These are phyloP conservation scores for Thamnidium elegans DNA, from an alignment of 192 early-diverging fungal species.

Conservation along the genomic window DNA sequence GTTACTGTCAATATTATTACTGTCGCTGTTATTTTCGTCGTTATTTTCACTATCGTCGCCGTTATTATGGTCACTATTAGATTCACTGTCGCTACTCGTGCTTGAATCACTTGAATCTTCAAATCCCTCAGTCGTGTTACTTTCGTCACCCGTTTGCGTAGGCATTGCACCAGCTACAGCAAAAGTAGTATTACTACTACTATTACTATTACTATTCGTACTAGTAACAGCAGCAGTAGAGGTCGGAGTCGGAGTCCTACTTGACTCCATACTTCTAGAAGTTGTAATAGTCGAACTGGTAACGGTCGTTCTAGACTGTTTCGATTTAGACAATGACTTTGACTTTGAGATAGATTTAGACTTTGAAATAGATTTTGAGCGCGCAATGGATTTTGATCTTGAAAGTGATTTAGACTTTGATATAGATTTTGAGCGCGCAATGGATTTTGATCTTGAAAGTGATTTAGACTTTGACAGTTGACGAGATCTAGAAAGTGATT, in stretches of 20 bases:
- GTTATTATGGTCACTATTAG: slow-evolving; percentile 12
- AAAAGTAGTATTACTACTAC: no score
- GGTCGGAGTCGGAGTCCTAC: slow-evolving; percentile 1
- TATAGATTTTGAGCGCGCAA: no score
- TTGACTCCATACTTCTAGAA: background rate
- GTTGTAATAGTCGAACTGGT: background rate
- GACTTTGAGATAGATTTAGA: slow-evolving; percentile 3
- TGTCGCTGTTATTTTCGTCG: background rate
- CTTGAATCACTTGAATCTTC: no score
- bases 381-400: no score
- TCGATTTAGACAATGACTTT: background rate
- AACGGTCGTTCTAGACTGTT: background rate
- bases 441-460: no score
- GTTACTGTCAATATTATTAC: background rate
- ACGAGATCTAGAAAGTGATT: no score
- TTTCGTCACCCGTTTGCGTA: background rate
- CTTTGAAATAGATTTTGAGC: no score
- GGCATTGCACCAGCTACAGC: background rate
- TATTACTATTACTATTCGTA: background rate
- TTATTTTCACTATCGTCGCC: background rate
- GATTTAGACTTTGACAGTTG: no score
- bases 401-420: no score
- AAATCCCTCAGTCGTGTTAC: no score
- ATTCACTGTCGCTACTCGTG: background rate
- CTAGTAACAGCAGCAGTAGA: background rate